Evolutionary conservation across 1,284 basidiomycete genomes (phyloP).

Genomic region (Papiliotrema laurentii): DNA sequence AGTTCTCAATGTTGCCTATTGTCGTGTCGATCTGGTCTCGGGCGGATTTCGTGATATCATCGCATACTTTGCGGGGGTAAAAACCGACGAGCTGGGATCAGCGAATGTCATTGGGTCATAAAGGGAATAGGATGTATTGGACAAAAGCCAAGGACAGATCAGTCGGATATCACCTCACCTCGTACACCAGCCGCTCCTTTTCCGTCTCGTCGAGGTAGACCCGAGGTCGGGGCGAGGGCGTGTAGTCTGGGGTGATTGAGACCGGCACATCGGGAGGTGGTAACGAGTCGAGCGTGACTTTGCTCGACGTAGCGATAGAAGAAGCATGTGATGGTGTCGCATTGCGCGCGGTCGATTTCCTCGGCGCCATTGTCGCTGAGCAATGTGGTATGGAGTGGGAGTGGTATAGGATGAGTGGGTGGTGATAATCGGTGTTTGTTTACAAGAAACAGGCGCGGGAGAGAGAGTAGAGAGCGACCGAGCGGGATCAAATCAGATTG

Average conservation of each 20-base stretch:
- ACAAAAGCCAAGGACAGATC: too few species aligned
- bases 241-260: constrained; percentile 34
- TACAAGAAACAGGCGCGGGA: too few species aligned
- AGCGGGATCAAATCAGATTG: too few species aligned
- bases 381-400: too few species aligned
- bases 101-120: too few species aligned
- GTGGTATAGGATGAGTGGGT: too few species aligned
- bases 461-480: too few species aligned
- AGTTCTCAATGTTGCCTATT: constrained; percentile 30
- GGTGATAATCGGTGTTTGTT: too few species aligned
- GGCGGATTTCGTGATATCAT: constrained; percentile 39
- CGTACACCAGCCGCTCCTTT: constrained; percentile 29
- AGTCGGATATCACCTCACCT: constrained; percentile 18
- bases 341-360: neutral
- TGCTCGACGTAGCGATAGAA: constrained; percentile 23
- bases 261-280: constrained; percentile 27
- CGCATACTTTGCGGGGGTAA: constrained; percentile 30
- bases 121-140: too few species aligned
- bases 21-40: constrained; percentile 29
- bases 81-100: constrained; percentile 36
- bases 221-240: constrained; percentile 3
- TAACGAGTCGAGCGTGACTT: constrained; percentile 23
- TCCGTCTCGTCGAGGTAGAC: constrained; percentile 25
- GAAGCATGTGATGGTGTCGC: neutral
- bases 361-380: constrained; percentile 2